These are phyloP conservation scores for Termitomyces sp. DNA, from an alignment of 768 basidiomycete genomes.

Conservation along the genomic window DNA sequence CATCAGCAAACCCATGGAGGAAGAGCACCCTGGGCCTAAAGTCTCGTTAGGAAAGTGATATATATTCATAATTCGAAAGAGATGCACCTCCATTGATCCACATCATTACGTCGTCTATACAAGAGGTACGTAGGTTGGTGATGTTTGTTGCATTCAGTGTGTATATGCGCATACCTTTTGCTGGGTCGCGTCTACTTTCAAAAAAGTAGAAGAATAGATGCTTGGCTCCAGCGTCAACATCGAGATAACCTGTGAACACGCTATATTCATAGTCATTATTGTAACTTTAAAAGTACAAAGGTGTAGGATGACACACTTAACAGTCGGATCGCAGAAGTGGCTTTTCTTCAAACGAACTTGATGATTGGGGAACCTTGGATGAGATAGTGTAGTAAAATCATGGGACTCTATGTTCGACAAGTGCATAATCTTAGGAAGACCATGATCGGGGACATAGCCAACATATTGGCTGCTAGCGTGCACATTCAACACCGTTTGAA, in stretches of 20 bases:
- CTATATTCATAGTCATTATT: slow-evolving; percentile 18
- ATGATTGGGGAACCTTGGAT: slow-evolving; percentile 52
- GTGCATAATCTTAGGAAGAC: slow-evolving; percentile 17
- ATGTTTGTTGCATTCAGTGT: background rate
- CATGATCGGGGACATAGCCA: background rate
- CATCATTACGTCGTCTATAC: slow-evolving; percentile 62
- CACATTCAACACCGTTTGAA: slow-evolving; percentile 8
- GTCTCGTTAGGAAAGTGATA: background rate
- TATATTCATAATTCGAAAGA: background rate
- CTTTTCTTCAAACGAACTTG: slow-evolving; percentile 60
- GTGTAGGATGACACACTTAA: slow-evolving; percentile 41
- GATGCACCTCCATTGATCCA: slow-evolving; percentile 62
- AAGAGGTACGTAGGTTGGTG: background rate
- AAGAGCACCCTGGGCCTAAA: slow-evolving; percentile 55
- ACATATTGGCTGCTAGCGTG: background rate
- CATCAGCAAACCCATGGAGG: slow-evolving; percentile 65
- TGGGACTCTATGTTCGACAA: slow-evolving; percentile 28
- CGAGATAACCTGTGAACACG: slow-evolving; percentile 40
- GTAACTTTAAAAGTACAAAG: background rate
- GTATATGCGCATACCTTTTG: slow-evolving; percentile 36
- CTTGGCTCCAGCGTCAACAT: slow-evolving; percentile 50
- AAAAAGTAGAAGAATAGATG: slow-evolving; percentile 78
- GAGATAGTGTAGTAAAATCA: slow-evolving; percentile 39
- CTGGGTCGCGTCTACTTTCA: slow-evolving; percentile 60
- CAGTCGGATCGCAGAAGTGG: slow-evolving; percentile 62